Evolutionary conservation across 352 stramenopile genomes (phyloP), one percentile per base, ranked within the genome.

Genomic region (Pythium sp.): DNA sequence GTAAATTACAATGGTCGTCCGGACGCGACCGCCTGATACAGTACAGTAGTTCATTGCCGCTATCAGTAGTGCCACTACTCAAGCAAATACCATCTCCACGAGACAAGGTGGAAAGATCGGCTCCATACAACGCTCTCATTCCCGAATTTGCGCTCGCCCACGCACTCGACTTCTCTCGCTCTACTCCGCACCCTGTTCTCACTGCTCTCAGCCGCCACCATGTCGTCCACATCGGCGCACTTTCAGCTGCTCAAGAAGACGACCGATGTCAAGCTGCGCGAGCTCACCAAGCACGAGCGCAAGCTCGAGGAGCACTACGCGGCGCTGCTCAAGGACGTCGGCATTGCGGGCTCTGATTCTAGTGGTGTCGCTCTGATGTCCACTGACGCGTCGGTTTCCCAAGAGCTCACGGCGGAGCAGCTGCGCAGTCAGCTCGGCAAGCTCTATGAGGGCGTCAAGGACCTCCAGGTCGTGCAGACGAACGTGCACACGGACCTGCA

Each of bases 221-320:
- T 34, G 15, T 65, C 65, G 56, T 70, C 65, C 5, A 26, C 24
- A 26, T 26, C 24, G 70, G 72, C 26, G 24, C 74, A 78, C n/a
- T 81, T 81, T 51, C 72, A 83, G 14, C 70, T 86, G 51, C 70
- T 86, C 51, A 76, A 76, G 66, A 49, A 74, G 58, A 80, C 76
- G 62, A 86, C 79, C 20, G 70, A 82, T 56, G 77, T 84, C 68
- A 86, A 86, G 74, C 65, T 86, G 43, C 58, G 70, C 20, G 79
- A 86, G 38, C 72, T 86, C 26, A 74, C 72, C 34, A 78, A 78
- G 55, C 72, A 86, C 62, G 76, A 84, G 26, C 69, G 65, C 32
- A 77, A 82, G 71, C 67, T 84, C 18, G 64, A 79, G 61, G 59
- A 60, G 11, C 72, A 79, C 66, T 86, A 86, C 72, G 64, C 62